These are phyloP conservation scores for Pilasporangium apinafurcum DNA, from an alignment of 352 stramenopile species.

Conservation along the genomic window DNA sequence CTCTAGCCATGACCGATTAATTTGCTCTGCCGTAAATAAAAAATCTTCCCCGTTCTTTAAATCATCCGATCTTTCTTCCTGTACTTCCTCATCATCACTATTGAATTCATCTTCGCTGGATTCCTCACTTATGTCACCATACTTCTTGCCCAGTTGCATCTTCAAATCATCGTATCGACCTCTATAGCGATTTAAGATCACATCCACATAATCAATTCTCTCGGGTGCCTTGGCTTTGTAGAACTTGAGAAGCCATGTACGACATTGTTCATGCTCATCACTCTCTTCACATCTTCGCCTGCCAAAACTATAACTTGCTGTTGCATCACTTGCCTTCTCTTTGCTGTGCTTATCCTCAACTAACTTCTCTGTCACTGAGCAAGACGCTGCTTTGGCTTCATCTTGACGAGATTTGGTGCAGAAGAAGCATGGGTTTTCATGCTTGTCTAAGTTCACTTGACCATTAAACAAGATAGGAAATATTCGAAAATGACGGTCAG, in stretches of 20 bases:
- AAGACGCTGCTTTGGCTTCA: not conserved
- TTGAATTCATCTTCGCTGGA: constrained; percentile 11
- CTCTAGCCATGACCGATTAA: constrained; percentile 44
- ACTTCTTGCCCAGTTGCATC: constrained; percentile 41
- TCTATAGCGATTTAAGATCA: constrained; percentile 50
- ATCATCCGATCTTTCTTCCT: not conserved
- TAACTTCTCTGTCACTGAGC: not conserved
- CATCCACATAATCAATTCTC: constrained; percentile 50
- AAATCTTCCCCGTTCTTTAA: no score
- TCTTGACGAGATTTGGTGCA: no score
- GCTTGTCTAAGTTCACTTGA: no score
- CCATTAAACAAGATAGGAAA: constrained; percentile 14
- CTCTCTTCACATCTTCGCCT: no score
- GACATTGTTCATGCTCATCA: constrained; percentile 21
- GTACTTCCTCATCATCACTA: not conserved
- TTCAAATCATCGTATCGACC: constrained; percentile 51
- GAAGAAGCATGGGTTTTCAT: not conserved
- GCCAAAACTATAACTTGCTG: no score
- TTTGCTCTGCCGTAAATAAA: constrained; percentile 11
- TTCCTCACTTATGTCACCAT: constrained; percentile 17
- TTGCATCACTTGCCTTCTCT: constrained; percentile 4
- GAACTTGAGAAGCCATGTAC: constrained; percentile 38
- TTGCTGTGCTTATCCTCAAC: not conserved
- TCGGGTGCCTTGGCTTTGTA: constrained; percentile 34
- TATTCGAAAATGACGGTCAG: constrained; percentile 23